A percentile compares a stretch with the other conserved stretches of the same genome.
Conservation (phyloP, 2,329 filamentous ascomycete genomes). For the Sclerotinia trifoliorum region DNA sequence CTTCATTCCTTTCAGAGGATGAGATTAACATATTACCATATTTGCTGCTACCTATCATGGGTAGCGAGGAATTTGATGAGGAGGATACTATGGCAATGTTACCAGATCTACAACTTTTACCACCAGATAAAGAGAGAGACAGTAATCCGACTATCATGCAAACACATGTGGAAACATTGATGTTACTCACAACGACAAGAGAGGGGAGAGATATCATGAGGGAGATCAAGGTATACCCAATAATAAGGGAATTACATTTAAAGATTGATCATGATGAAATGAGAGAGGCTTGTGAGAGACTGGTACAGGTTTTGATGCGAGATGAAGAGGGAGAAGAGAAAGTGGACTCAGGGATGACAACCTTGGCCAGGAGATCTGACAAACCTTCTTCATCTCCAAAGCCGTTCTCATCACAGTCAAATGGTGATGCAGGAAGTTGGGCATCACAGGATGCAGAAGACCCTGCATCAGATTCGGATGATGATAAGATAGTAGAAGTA, state of each 20-base stretch:
- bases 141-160: constrained; percentile 71
- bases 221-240: constrained; percentile 78
- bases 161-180: constrained; percentile 85
- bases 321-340: constrained; percentile 40
- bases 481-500: constrained; percentile 40
- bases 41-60: constrained; percentile 81
- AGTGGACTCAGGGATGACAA: constrained; percentile 36
- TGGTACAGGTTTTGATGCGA: constrained; percentile 66
- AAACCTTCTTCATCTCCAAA: constrained; percentile 17
- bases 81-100: constrained; percentile 87
- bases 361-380: constrained; percentile 27
- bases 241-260: constrained; percentile 82
- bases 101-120: constrained; percentile 83
- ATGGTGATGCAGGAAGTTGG: constrained; percentile 26
- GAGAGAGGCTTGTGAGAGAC: constrained; percentile 77
- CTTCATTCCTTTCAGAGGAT: constrained; percentile 65
- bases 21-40: constrained; percentile 84
- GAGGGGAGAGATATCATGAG: constrained; percentile 74
- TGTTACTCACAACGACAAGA: constrained; percentile 76
- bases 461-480: constrained; percentile 34
- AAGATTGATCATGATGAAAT: constrained; percentile 77
- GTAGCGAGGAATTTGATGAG: constrained; percentile 81
- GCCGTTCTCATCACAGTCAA: constrained; percentile 20
- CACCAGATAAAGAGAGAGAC: constrained; percentile 86
- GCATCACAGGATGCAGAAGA: constrained; percentile 32